These are phyloP conservation scores for Lupinus albus DNA, from an alignment of 306 rosid genomes.

Conservation along the genomic window DNA sequence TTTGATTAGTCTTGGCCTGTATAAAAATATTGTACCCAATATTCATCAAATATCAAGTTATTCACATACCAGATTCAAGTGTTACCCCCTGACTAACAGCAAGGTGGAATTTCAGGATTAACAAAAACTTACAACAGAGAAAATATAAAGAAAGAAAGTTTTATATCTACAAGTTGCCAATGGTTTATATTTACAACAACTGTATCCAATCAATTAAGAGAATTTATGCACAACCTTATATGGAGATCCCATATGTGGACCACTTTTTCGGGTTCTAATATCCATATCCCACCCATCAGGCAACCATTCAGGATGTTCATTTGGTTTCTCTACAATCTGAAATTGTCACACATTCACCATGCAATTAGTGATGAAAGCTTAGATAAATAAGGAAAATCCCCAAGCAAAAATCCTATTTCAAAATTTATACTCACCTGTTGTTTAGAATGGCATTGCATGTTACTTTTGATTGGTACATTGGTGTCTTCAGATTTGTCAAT, in stretches of 20 bases:
- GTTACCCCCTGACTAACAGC: conserved; percentile 13
- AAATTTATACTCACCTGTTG: conserved; percentile 54
- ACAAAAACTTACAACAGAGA: conserved; percentile 2
- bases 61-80: too few species aligned
- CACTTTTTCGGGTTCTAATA: conserved; percentile 72
- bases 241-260: conserved; percentile 55
- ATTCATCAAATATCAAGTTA: too few species aligned
- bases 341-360: conserved; percentile 28
- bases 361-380: conserved; percentile 24
- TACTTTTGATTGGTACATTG: conserved; percentile 23
- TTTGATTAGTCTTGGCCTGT: too few species aligned
- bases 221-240: conserved; percentile 65
- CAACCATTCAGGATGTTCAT: conserved; percentile 78
- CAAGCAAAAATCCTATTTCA: conserved; percentile 21
- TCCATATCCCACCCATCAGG: conserved; percentile 81
- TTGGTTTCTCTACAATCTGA: conserved; percentile 52
- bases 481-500: conserved; percentile 40
- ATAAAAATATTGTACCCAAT: too few species aligned
- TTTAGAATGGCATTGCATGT: conserved; percentile 36
- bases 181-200: not conserved
- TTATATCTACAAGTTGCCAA: conserved; percentile 12
- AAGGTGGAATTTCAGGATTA: conserved; percentile 22
- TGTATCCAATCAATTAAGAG: conserved; percentile 25
- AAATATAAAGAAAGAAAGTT: not conserved
- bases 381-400: conserved; percentile 30